A percentile compares a stretch with the other conserved stretches of the same genome.
phyloP scores from a whole-genome alignment of 1,284 basidiomycete genomes.

The Tetrapyrgos nigripes region DNA sequence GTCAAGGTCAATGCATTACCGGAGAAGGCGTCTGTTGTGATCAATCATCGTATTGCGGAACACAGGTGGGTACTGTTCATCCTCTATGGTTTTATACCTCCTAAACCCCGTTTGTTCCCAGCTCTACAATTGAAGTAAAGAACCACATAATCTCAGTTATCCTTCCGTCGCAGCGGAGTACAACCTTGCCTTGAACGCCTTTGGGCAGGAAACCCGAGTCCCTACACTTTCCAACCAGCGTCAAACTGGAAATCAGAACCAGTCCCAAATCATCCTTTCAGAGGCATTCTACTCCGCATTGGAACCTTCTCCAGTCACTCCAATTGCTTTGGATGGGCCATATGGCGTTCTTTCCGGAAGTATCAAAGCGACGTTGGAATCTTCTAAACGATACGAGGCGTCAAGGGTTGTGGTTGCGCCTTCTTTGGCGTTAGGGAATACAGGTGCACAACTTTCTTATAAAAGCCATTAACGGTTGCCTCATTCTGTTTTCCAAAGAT shows the following conservation, averaged over 20 bases:
- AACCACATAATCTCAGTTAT: slow-evolving; percentile 39
- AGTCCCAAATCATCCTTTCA: slow-evolving; percentile 24
- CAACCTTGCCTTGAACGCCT: slow-evolving; percentile 50
- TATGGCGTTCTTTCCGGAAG: slow-evolving; percentile 57
- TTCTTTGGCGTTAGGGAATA: slow-evolving; percentile 8
- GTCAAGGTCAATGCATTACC: slow-evolving; percentile 51
- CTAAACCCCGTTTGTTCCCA: slow-evolving; percentile 9
- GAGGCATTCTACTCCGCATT: slow-evolving; percentile 48
- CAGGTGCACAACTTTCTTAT: neutral
- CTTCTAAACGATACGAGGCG: slow-evolving; percentile 14
- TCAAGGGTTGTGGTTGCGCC: slow-evolving; percentile 2
- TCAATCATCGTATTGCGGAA: slow-evolving; percentile 50
- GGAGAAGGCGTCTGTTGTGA: slow-evolving; percentile 41
- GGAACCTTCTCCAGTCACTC: slow-evolving; percentile 58
- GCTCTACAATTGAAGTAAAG: slow-evolving; percentile 40
- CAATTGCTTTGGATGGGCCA: slow-evolving; percentile 40
- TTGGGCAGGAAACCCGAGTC: slow-evolving; percentile 30
- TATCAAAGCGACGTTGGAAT: slow-evolving; percentile 42
- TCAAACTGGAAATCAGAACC: neutral
- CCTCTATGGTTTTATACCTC: neutral
- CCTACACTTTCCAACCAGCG: slow-evolving; percentile 29
- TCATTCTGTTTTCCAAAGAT: slow-evolving; percentile 32
- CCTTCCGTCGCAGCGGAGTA: slow-evolving; percentile 39
- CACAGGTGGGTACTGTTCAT: slow-evolving; percentile 26
- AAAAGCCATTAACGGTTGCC: slow-evolving; percentile 26